These are phyloP conservation scores for Protomyces inouyei DNA, from an alignment of 1,139 yeast genomes.

Conservation along the genomic window DNA sequence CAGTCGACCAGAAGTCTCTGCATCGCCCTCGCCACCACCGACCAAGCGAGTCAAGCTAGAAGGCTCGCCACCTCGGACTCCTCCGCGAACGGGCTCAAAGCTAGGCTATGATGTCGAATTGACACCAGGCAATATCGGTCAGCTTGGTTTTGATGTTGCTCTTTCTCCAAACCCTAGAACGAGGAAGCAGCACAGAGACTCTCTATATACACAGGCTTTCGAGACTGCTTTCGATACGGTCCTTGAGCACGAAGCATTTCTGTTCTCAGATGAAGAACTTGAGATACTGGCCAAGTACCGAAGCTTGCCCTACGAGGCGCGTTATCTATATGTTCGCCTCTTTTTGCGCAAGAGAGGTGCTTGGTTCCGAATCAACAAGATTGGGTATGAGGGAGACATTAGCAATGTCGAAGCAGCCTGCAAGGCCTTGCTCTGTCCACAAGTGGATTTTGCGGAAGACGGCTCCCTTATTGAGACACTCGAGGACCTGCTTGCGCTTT, in stretches of 20 bases:
- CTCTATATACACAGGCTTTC: conserved; percentile 32
- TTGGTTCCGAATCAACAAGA: conserved; percentile 30
- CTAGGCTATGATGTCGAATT: background rate
- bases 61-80: background rate
- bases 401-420: conserved; percentile 27
- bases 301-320: conserved; percentile 26
- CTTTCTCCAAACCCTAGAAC: conserved; percentile 5
- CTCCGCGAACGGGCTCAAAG: background rate
- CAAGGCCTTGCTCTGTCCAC: conserved; percentile 4
- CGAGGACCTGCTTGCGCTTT: conserved; percentile 28
- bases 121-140: conserved; percentile 14
- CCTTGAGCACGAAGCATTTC: conserved; percentile 28
- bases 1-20: background rate
- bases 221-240: conserved; percentile 31
- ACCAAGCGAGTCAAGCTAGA: background rate
- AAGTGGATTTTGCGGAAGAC: conserved; percentile 16
- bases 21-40: background rate
- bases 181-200: background rate
- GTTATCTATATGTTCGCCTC: conserved; percentile 32
- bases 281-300: conserved; percentile 23
- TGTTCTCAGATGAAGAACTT: conserved; percentile 30
- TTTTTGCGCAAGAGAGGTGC: conserved; percentile 30
- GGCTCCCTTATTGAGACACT: background rate
- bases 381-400: conserved; percentile 30
- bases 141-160: conserved; percentile 22